Evolutionary conservation across 306 rosid species (phyloP).

Genomic region (Inga oerstediana): DNA sequence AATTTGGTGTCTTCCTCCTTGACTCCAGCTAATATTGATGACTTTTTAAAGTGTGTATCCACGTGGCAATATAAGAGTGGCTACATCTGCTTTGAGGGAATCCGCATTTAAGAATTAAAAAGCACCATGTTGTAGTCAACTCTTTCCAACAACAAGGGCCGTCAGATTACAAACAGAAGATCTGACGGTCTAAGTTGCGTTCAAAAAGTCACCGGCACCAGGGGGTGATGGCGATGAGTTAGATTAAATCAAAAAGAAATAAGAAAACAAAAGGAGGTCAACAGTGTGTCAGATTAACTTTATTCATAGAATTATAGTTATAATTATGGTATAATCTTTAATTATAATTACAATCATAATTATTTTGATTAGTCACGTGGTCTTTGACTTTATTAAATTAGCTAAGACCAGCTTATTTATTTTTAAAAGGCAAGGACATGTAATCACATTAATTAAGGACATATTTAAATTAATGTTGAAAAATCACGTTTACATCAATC

Average conservation of each 20-base stretch:
- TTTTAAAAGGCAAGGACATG: background rate
- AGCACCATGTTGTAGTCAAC: conserved; percentile 37
- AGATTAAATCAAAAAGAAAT: background rate
- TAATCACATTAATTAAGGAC: background rate
- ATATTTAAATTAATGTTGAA: too few species aligned
- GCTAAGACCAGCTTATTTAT: background rate
- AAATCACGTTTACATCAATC: too few species aligned
- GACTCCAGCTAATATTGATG: background rate
- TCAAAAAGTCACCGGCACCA: background rate
- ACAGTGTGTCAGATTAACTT: conserved; percentile 33
- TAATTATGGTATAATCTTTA: too few species aligned
- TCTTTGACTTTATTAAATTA: background rate
- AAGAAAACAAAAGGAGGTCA: conserved; percentile 32
- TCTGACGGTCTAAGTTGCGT: background rate
- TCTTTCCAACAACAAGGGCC: background rate
- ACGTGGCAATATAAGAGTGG: conserved; percentile 31
- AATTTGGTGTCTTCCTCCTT: background rate
- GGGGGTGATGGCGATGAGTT: background rate
- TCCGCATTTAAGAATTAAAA: background rate
- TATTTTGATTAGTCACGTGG: background rate
- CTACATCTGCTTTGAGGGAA: conserved; percentile 1
- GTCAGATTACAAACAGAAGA: background rate
- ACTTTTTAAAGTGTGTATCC: background rate
- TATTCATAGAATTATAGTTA: background rate
- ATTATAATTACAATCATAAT: background rate